Percentiles rank a stretch among this genome's conserved stretches.
Evolutionary conservation across 2,329 filamentous ascomycete genomes (phyloP).

Genomic region (Fusarium proliferatum): DNA sequence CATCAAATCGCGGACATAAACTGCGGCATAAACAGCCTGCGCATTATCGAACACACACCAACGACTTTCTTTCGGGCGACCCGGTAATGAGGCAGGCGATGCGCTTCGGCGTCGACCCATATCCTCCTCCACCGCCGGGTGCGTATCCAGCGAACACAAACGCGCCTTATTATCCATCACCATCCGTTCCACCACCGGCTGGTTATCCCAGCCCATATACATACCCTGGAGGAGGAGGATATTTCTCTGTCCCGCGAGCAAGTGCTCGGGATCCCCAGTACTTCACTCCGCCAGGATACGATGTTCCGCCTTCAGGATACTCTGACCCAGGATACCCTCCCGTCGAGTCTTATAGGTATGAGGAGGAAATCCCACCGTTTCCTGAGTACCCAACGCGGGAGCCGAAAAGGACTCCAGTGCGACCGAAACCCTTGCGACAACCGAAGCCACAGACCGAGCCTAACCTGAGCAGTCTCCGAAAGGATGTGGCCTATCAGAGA

Average conservation of each 20-base stretch:
- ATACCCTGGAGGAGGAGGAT: neutral
- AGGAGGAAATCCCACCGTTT: neutral
- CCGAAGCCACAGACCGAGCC: neutral
- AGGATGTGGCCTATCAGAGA: neutral
- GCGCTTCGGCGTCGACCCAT: neutral
- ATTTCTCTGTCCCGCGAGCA: neutral
- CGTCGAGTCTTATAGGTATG: no score
- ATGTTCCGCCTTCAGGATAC: neutral
- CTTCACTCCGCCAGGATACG: neutral
- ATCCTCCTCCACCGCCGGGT: neutral
- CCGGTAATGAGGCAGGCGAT: neutral
- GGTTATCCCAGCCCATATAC: neutral
- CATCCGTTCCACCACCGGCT: fast-evolving
- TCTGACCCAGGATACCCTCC: neutral
- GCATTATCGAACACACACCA: neutral
- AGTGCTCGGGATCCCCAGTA: neutral
- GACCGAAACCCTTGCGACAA: neutral
- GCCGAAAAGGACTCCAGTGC: neutral
- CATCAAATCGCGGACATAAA: neutral
- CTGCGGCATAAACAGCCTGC: neutral
- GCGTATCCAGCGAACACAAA: neutral
- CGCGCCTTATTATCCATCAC: neutral
- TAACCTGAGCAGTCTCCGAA: neutral
- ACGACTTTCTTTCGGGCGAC: neutral
- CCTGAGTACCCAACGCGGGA: neutral